Conservation (phyloP, 495 filamentous ascomycete genomes). For the Usnea hakonensis region DNA sequence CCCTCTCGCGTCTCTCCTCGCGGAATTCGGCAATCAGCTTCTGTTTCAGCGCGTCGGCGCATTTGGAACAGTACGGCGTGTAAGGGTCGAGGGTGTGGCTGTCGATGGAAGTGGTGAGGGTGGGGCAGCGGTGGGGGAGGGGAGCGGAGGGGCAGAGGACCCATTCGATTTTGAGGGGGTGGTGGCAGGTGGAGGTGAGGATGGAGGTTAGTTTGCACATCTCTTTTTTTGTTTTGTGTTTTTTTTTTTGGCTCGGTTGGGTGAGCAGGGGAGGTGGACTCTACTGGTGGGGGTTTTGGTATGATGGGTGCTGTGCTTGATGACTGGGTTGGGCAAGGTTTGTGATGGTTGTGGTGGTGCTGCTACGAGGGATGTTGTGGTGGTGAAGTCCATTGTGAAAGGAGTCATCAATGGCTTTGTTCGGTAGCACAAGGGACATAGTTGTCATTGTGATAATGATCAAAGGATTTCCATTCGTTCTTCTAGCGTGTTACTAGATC, state of each 20-base stretch:
- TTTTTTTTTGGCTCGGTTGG: background rate
- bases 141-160: background rate
- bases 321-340: background rate
- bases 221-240: background rate
- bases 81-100: background rate
- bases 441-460: background rate
- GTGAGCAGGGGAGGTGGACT: background rate
- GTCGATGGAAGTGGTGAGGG: background rate
- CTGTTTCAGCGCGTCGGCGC: background rate
- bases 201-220: conserved; percentile 5
- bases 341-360: background rate
- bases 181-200: background rate
- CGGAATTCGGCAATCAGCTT: conserved; percentile 3
- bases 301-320: background rate
- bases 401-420: background rate
- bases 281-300: background rate
- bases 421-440: background rate
- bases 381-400: background rate
- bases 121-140: background rate
- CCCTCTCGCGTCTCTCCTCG: conserved; percentile 9
- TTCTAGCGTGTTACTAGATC: background rate
- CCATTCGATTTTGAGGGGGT: conserved; percentile 1
- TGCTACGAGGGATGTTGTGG: background rate
- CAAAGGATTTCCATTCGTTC: background rate
- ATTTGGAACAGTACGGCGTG: background rate